These are phyloP conservation scores for Trichoderma citrinoviride DNA, from an alignment of 2,329 filamentous ascomycete genomes.

Conservation along the genomic window DNA sequence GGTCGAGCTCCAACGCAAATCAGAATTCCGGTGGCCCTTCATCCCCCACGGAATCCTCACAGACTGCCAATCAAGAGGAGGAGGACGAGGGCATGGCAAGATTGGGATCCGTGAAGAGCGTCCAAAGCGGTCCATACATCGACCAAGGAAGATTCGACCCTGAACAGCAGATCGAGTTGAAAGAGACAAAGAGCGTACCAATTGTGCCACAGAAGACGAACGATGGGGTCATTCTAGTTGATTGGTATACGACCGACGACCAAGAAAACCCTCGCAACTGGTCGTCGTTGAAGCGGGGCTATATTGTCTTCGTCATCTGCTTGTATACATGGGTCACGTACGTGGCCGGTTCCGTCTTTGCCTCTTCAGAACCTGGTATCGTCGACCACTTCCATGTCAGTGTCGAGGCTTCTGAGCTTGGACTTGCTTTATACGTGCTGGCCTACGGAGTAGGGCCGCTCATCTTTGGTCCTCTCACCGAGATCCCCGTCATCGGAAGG, in stretches of 20 bases:
- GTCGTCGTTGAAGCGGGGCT: constrained; percentile 10
- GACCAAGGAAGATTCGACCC: neutral
- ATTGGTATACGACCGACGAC: constrained; percentile 20
- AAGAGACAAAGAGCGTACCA: neutral
- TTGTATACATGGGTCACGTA: constrained; percentile 14
- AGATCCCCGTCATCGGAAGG: constrained; percentile 4
- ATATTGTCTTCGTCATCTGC: constrained; percentile 10
- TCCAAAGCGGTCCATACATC: neutral
- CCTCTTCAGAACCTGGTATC: neutral
- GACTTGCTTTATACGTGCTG: constrained; percentile 13
- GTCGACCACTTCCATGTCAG: constrained; percentile 1
- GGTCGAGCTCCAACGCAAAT: neutral
- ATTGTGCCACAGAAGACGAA: constrained; percentile 9
- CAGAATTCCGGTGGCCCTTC: neutral
- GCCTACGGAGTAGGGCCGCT: constrained; percentile 6
- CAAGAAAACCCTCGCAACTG: constrained; percentile 20
- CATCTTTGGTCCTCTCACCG: neutral
- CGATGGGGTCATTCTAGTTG: constrained; percentile 17
- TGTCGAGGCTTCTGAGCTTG: constrained; percentile 5
- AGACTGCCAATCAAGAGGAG: neutral
- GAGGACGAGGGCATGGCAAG: neutral
- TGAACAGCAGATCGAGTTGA: constrained; percentile 3
- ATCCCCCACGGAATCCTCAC: neutral
- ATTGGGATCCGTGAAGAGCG: neutral
- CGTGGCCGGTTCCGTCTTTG: neutral